phyloP scores from a whole-genome alignment of 768 basidiomycete species.

The Amanita rimosa region DNA sequence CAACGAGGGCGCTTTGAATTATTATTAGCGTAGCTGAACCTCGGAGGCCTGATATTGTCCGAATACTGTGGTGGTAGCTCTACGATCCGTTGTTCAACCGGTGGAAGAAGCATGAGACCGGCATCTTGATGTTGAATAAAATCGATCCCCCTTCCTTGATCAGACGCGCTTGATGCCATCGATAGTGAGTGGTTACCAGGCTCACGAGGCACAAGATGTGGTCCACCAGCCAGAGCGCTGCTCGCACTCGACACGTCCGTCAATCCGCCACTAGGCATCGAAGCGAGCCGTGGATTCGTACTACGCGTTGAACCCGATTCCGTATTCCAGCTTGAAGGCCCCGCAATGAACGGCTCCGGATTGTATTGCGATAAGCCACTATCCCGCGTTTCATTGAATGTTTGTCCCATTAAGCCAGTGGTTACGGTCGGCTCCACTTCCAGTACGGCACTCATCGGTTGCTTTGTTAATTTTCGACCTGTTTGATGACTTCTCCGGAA shows the following conservation, averaged over 20 bases:
- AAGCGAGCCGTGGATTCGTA: neutral
- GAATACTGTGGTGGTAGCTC: conserved; percentile 71
- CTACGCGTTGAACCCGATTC: neutral
- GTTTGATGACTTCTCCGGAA: conserved; percentile 32
- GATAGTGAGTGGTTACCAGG: neutral
- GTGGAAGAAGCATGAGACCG: conserved; percentile 33
- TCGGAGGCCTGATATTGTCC: conserved; percentile 37
- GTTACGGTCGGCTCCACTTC: no score
- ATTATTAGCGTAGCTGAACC: neutral
- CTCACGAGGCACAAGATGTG: no score
- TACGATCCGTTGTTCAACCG: conserved; percentile 44
- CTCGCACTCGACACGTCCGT: neutral
- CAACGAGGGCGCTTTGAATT: neutral
- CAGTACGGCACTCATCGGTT: conserved; percentile 20
- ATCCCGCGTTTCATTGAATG: conserved; percentile 15
- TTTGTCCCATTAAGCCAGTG: no score
- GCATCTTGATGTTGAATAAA: conserved; percentile 82
- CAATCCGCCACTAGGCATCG: conserved; percentile 19
- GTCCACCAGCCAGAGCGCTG: no score
- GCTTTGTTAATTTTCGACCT: conserved; percentile 34
- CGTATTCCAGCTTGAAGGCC: conserved; percentile 22
- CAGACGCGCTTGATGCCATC: neutral
- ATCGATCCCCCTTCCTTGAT: conserved; percentile 36
- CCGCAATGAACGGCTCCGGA: conserved; percentile 66
- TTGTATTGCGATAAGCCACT: conserved; percentile 60